Conservation (phyloP, 2,329 filamentous ascomycete genomes). For the Penicillium fuscoglaucum region DNA sequence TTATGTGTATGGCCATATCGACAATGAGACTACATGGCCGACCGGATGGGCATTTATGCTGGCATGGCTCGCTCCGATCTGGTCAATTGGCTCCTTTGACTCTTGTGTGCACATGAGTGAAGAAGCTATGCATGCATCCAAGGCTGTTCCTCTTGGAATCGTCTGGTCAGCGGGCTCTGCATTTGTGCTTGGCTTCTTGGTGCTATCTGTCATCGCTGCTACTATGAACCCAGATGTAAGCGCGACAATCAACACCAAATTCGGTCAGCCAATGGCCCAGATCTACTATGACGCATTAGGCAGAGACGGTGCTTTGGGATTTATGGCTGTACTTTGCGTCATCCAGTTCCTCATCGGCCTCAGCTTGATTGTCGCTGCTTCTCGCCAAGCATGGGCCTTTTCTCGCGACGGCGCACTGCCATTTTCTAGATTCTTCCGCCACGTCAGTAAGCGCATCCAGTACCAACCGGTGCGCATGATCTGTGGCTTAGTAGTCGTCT, state of each 20-base stretch:
- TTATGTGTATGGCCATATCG: slow-evolving; percentile 58
- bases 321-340: slow-evolving; percentile 61
- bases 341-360: slow-evolving; percentile 64
- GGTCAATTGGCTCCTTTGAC: slow-evolving; percentile 58
- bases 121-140: slow-evolving; percentile 61
- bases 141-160: slow-evolving; percentile 61
- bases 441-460: slow-evolving; percentile 55
- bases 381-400: slow-evolving; percentile 64
- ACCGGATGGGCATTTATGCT: slow-evolving; percentile 61
- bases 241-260: slow-evolving; percentile 49
- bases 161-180: slow-evolving; percentile 43
- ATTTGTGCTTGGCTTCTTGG: slow-evolving; percentile 54
- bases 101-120: slow-evolving; percentile 62
- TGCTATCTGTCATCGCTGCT: slow-evolving; percentile 59
- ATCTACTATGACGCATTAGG: slow-evolving; percentile 63
- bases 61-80: slow-evolving; percentile 62
- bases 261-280: slow-evolving; percentile 62
- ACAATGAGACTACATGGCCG: slow-evolving; percentile 61
- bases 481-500: slow-evolving; percentile 54
- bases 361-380: slow-evolving; percentile 59
- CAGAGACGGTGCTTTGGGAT: slow-evolving; percentile 58
- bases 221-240: slow-evolving; percentile 56
- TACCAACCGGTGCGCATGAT: slow-evolving; percentile 60
- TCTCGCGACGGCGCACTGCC: slow-evolving; percentile 62
- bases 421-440: slow-evolving; percentile 59